Percentiles rank a stretch among this genome's conserved stretches.
Conservation (phyloP, 139 green algal species). For the Chlamydomonas sp. region DNA sequence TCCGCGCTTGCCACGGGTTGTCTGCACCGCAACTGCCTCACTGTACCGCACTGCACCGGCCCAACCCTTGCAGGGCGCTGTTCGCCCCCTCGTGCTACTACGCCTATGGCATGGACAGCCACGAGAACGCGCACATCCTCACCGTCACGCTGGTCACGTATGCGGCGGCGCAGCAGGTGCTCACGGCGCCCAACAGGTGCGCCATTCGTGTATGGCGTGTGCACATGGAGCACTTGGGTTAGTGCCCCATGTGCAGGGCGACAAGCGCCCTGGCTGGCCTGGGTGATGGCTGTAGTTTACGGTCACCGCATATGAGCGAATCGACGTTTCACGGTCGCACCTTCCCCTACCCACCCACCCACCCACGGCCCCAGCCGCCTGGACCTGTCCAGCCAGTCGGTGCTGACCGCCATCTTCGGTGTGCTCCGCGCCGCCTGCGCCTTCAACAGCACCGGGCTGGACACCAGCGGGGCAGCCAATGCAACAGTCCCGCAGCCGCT, state of each 20-base stretch:
- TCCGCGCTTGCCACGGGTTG: not conserved
- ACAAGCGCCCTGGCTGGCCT: too few relatives aligned
- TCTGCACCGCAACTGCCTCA: not conserved
- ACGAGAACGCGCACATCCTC: constrained; percentile 11
- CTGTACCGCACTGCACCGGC: not conserved
- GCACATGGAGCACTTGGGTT: not conserved
- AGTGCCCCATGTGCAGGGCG: too few relatives aligned
- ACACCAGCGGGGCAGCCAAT: not conserved
- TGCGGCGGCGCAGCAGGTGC: not conserved
- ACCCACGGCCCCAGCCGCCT: not conserved
- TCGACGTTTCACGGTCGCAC: not conserved
- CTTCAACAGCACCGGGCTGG: not conserved
- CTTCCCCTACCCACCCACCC: not conserved
- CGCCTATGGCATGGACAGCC: constrained; percentile 25
- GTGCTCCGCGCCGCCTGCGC: not conserved
- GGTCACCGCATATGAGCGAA: not conserved
- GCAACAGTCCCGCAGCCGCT: not conserved
- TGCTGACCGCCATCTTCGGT: not conserved
- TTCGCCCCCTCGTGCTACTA: constrained; percentile 28
- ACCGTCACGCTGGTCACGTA: constrained; percentile 9
- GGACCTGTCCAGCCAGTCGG: not conserved
- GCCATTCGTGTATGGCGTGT: not conserved
- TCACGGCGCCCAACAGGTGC: not conserved
- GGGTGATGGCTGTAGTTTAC: too few relatives aligned
- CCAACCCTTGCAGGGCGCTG: not conserved